Evolutionary conservation across 257 asterid genomes (phyloP).

Genomic region (Verbena officinalis): DNA sequence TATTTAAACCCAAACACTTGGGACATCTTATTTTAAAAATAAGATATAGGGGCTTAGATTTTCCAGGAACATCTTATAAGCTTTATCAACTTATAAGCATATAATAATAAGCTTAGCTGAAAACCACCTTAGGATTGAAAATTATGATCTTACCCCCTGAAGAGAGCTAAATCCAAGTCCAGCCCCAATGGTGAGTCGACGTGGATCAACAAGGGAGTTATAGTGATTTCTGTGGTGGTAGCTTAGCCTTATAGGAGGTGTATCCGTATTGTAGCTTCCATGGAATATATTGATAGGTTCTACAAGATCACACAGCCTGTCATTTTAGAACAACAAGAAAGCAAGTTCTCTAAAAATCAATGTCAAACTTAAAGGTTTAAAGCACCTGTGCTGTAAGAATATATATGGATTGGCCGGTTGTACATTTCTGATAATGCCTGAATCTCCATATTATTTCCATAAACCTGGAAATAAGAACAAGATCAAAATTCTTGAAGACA

Average conservation of each 20-base stretch:
- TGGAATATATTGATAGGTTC: constrained; percentile 96
- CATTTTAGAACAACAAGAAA: constrained; percentile 27
- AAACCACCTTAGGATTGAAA: too few relatives aligned
- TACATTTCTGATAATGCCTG: constrained; percentile 96
- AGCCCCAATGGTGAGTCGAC: constrained; percentile 77
- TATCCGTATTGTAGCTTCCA: constrained; percentile 86
- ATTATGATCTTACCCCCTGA: constrained; percentile 70
- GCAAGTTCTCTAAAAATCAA: constrained; percentile 12
- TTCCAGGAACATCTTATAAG: too few relatives aligned
- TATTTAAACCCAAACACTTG: too few relatives aligned
- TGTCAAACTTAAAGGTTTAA: constrained; percentile 17
- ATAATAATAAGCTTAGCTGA: too few relatives aligned
- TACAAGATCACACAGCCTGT: constrained; percentile 34
- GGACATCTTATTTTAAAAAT: too few relatives aligned
- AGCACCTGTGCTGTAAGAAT: constrained; percentile 92
- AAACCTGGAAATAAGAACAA: constrained; percentile 56
- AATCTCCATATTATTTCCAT: constrained; percentile 94
- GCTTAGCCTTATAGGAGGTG: constrained; percentile 91
- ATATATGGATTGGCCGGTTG: constrained; percentile 96
- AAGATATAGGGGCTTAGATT: too few relatives aligned
- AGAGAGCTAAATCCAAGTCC: constrained; percentile 94
- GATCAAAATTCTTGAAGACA: constrained; percentile 3
- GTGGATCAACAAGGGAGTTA: constrained; percentile 97
- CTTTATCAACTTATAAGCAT: too few relatives aligned
- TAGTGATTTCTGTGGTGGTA: constrained; percentile 97